Percentiles rank a stretch among this genome's conserved stretches.
Conservation (phyloP, 441 rosid species). For the Populus hybrid region DNA sequence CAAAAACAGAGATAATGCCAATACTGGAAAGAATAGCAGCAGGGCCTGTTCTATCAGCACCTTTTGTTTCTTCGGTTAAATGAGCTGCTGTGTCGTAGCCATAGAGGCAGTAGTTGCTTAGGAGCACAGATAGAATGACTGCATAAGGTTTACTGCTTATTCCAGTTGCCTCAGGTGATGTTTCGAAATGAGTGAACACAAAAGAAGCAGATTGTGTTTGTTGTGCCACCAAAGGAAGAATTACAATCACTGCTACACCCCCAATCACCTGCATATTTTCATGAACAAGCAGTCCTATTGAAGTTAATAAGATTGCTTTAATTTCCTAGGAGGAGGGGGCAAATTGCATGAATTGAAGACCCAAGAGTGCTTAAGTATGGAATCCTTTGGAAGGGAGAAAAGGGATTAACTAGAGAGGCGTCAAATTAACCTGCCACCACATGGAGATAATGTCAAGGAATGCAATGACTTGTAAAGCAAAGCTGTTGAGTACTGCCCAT, state of each 20-base stretch:
- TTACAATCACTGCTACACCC: slow-evolving; percentile 49
- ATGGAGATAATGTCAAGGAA: slow-evolving; percentile 50
- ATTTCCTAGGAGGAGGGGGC: neutral
- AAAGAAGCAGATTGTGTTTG: slow-evolving; percentile 49
- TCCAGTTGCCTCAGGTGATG: slow-evolving; percentile 41
- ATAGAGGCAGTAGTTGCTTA: slow-evolving; percentile 57
- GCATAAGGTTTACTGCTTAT: slow-evolving; percentile 58
- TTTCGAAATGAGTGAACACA: slow-evolving; percentile 53
- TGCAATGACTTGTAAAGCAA: slow-evolving; percentile 55
- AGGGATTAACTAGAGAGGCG: neutral
- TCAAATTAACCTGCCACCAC: slow-evolving; percentile 59
- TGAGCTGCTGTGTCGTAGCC: slow-evolving; percentile 74
- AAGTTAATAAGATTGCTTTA: neutral
- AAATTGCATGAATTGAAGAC: neutral
- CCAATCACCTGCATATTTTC: slow-evolving; percentile 41
- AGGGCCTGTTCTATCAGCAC: slow-evolving; percentile 62
- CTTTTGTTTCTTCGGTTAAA: slow-evolving; percentile 68
- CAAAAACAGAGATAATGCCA: slow-evolving; percentile 54
- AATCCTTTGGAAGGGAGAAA: neutral
- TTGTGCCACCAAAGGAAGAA: slow-evolving; percentile 55
- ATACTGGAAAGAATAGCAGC: slow-evolving; percentile 59
- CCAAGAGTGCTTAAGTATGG: neutral
- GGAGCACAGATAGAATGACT: slow-evolving; percentile 46
- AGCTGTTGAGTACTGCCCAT: slow-evolving; percentile 64
- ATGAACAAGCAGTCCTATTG: neutral